Evolutionary conservation across 345 rosid genomes (phyloP), one percentile per base, ranked within the genome.

Genomic region (Schrenkiella parvula): DNA sequence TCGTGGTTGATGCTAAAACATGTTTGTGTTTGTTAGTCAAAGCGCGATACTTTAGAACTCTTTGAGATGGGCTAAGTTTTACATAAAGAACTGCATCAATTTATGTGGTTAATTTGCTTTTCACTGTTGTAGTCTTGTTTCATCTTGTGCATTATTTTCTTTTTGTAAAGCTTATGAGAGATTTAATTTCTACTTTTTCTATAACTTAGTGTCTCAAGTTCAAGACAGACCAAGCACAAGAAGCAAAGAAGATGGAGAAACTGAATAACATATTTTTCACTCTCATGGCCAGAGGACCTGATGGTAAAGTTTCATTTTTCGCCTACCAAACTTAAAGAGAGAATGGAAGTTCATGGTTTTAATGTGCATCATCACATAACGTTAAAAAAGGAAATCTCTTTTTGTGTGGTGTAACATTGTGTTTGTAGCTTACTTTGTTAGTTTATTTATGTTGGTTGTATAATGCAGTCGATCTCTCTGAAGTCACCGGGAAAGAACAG

Each of bases 221-320:
- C 80, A 95, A 95, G 85, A 95, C 97, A 17, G 98, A 91, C 82
- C 95, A 91, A 83, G 96, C 93, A 66, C 97, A 95, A 75, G 97
- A 91, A 55, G 99, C 96, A 4, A 95, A 86, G 89, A 95, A 91
- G 85, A 89, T 91, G 98, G 99, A 91, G 86, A 95, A 91, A 81
- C 82, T 95, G 70, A 95, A 87, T 74, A 91, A 89, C 81, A 80
- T 95, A 79, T 95, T 95, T 72, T 95, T 95, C 77, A 82, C 93
- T 37, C 69, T 91, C 72, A 95, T 91, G 97, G 89, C 98, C 71
- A 84, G 97, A 59, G 97, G 98, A 52, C 98, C 92, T 23, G 91
- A 91, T 68, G 99, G 99, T 91, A 87, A 62, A 11, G 5, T 9
- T 14, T 67, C 12, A 34, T 58, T 75, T 64, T 64, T 35, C 56